Evolutionary conservation across 805 yeast species (phyloP), one percentile per base, ranked within the genome.

Genomic region (Candida cerambycidarum): DNA sequence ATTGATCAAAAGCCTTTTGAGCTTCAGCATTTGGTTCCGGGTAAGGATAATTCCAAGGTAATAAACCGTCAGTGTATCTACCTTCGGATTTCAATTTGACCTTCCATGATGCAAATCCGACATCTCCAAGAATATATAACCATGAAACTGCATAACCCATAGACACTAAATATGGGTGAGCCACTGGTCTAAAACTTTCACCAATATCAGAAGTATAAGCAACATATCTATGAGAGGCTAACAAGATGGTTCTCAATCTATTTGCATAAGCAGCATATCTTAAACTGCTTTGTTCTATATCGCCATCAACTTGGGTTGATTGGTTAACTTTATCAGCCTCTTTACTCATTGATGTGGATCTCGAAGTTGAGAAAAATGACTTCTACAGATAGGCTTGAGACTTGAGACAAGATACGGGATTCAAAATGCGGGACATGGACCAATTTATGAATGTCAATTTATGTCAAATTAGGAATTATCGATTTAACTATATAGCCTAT

Each of bases 181-280:
- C 90, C 9, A 86, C 83, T 1, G 93, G 93, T 41, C 95, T 73
- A 65, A 86, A 87, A 9, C 90, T 83, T 57, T 86, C 95, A 24
- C 95, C 95, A 53, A 86, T 80, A 58, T 86, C 95, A 0, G 90
- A 83, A 2, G 95, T 85, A 62, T 87, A 86, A 1, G 95, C 95
- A 18, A 86, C 87, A 55, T 86, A 87, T 54, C 95, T 67, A 57
- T 84, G 92, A 12, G 90, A 78, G 5, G 93, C 88, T 39, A 73
- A 52, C 37, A 85, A 68, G 45, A 86, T 81, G 7, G 89, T 84
- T 58, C 89, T 69, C 36, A 84, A 57, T 54, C 95, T 66, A 59
- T 82, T 82, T 47, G 90, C 89, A 60, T 86, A 86, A 7, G 92
- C 95, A 4, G 92, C 88, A 57, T 86, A 86, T 73, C 95, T 79